Conservation (phyloP, 139 green algal species). For the Picochlorum costavermella region DNA sequence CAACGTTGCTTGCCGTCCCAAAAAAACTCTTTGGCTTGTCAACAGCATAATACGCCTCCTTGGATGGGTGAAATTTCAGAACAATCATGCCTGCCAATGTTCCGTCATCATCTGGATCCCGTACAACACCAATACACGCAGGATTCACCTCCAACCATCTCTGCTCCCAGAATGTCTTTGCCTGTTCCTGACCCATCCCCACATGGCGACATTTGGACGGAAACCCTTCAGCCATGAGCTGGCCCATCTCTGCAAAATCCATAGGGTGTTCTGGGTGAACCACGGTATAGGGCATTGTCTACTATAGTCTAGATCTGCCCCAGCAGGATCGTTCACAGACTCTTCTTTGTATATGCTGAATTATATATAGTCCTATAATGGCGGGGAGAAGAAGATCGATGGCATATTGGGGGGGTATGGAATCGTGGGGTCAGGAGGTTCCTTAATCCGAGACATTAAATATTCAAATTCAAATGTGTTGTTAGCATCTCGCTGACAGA, state of each 20-base stretch:
- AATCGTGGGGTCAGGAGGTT: too few relatives aligned
- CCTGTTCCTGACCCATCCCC: slow-evolving; percentile 1
- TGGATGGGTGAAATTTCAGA: not conserved
- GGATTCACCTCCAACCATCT: not conserved
- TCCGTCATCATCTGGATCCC: not conserved
- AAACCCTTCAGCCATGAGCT: not conserved
- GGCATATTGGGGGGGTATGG: too few relatives aligned
- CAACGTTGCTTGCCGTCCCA: not conserved
- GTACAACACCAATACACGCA: not conserved
- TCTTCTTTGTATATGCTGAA: too few relatives aligned
- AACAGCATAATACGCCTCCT: not conserved
- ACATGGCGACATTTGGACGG: not conserved
- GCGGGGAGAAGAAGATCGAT: too few relatives aligned
- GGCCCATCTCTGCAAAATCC: not conserved
- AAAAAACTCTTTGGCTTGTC: slow-evolving; percentile 1
- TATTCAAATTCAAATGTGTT: not conserved
- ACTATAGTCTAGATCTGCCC: too few relatives aligned
- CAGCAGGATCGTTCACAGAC: too few relatives aligned
- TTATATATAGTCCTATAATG: too few relatives aligned
- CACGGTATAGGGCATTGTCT: not conserved
- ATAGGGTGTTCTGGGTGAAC: not conserved
- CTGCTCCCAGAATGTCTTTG: not conserved
- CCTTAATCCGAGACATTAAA: not conserved
- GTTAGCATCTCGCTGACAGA: slow-evolving; percentile 1
- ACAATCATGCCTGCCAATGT: not conserved